Evolutionary conservation across 2,329 filamentous ascomycete genomes (phyloP).

Genomic region (Colletotrichum sp.): DNA sequence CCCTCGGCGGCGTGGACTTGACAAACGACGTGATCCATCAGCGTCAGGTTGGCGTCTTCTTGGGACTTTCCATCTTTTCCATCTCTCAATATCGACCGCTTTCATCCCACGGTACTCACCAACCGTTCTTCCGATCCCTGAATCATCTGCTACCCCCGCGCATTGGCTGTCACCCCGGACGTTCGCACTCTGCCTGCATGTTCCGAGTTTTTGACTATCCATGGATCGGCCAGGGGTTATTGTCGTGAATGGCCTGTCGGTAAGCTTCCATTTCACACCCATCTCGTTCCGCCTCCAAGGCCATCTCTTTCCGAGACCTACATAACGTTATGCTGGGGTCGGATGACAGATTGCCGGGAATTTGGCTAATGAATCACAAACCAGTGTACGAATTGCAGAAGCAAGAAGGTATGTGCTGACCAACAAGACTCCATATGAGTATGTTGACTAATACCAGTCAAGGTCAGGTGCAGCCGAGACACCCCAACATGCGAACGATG

Average conservation of each 20-base stretch:
- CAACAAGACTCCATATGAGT: not conserved
- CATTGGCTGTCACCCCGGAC: not conserved
- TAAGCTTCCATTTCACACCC: not conserved
- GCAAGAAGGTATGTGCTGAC: slow-evolving; percentile 1
- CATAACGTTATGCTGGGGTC: not conserved
- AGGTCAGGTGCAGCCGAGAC: slow-evolving; percentile 34
- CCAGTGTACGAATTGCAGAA: slow-evolving; percentile 11
- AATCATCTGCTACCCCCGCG: not conserved
- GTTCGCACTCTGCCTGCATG: not conserved
- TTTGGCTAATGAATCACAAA: not conserved
- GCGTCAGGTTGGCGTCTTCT: not conserved
- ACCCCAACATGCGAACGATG: slow-evolving; percentile 32
- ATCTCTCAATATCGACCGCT: not conserved
- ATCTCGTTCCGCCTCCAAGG: not conserved
- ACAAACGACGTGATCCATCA: not conserved
- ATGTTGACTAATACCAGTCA: not conserved
- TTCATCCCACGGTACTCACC: not conserved
- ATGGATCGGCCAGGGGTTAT: slow-evolving; percentile 5
- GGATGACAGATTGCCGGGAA: not conserved
- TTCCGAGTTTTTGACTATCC: not conserved
- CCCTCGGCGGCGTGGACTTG: not conserved
- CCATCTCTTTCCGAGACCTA: not conserved
- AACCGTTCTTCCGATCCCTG: not conserved
- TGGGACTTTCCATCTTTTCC: not conserved
- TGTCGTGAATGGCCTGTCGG: slow-evolving; percentile 11